A percentile compares a stretch with the other conserved stretches of the same genome.
Conservation (phyloP, 163 green algal species). For the Scenedesmus sp. region DNA sequence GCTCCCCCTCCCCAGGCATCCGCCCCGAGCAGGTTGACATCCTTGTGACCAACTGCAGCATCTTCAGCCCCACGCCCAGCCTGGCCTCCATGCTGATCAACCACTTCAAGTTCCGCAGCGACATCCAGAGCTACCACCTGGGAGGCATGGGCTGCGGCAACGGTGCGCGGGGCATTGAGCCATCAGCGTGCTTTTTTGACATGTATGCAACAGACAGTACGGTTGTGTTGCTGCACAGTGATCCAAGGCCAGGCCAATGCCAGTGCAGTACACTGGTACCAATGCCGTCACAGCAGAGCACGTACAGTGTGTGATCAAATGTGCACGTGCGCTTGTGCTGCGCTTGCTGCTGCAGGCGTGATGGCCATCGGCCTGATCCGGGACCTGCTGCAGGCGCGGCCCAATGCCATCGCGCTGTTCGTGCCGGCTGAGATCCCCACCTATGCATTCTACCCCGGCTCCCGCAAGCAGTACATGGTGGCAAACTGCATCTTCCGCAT, state of each 20-base stretch:
- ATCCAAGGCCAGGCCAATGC: too few relatives aligned
- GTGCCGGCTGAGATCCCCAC: conserved; percentile 53
- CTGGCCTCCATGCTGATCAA: conserved; percentile 88
- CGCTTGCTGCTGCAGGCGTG: conserved; percentile 23
- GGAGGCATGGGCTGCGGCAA: conserved; percentile 72
- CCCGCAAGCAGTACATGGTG: conserved; percentile 68
- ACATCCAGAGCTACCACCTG: conserved; percentile 69
- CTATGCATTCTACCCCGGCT: conserved; percentile 60
- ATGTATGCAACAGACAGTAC: too few relatives aligned
- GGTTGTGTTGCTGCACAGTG: background rate
- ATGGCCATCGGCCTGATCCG: conserved; percentile 61
- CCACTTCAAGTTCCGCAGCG: conserved; percentile 52
- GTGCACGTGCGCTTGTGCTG: too few relatives aligned
- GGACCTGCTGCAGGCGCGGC: conserved; percentile 61
- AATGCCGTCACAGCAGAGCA: too few relatives aligned
- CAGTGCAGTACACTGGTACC: too few relatives aligned
- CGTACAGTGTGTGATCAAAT: too few relatives aligned
- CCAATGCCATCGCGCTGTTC: conserved; percentile 47
- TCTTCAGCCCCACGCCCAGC: conserved; percentile 93
- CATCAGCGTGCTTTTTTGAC: too few relatives aligned
- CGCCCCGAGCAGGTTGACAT: conserved; percentile 86
- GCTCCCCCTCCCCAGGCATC: conserved; percentile 52
- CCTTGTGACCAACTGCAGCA: conserved; percentile 88
- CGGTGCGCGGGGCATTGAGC: conserved; percentile 6
- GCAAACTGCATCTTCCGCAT: conserved; percentile 77